A percentile compares a stretch with the other conserved stretches of the same genome.
phyloP scores from a whole-genome alignment of 495 filamentous ascomycete species.

The Poronia punctata region DNA sequence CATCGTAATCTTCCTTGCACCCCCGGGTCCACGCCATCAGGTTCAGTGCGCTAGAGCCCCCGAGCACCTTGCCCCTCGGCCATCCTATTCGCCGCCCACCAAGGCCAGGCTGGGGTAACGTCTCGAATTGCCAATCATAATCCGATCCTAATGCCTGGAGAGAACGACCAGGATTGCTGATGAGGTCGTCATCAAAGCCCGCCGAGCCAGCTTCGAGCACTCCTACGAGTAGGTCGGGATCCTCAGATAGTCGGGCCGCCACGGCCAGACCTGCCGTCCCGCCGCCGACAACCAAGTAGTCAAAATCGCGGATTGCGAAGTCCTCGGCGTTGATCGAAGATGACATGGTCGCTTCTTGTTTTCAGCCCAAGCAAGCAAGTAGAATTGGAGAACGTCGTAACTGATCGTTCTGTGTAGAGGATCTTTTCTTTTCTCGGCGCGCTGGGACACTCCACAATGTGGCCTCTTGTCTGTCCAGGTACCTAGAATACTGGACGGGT shows the following conservation, averaged over 20 bases:
- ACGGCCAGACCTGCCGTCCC: constrained; percentile 51
- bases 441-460: too few species aligned
- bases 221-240: constrained; percentile 35
- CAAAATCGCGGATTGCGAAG: too few species aligned
- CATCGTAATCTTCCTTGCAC: constrained; percentile 48
- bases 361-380: too few species aligned
- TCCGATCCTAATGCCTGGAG: constrained; percentile 35
- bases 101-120: constrained; percentile 37
- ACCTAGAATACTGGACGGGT: too few species aligned
- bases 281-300: constrained; percentile 60
- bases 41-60: constrained; percentile 35
- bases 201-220: constrained; percentile 49
- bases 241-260: constrained; percentile 47
- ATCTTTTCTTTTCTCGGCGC: too few species aligned
- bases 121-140: constrained; percentile 49
- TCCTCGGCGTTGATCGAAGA: too few species aligned
- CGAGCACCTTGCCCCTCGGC: constrained; percentile 44
- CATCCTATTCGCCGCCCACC: constrained; percentile 29
- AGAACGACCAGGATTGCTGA: constrained; percentile 35
- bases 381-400: too few species aligned
- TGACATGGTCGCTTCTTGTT: too few species aligned
- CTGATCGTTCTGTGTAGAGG: too few species aligned
- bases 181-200: constrained; percentile 33
- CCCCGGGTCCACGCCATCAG: constrained; percentile 53
- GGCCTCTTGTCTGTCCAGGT: too few species aligned